Base-by-base conservation (phyloP, 202 grass and related monocot genomes). In the Cymbopogon flexuosus region DNA sequence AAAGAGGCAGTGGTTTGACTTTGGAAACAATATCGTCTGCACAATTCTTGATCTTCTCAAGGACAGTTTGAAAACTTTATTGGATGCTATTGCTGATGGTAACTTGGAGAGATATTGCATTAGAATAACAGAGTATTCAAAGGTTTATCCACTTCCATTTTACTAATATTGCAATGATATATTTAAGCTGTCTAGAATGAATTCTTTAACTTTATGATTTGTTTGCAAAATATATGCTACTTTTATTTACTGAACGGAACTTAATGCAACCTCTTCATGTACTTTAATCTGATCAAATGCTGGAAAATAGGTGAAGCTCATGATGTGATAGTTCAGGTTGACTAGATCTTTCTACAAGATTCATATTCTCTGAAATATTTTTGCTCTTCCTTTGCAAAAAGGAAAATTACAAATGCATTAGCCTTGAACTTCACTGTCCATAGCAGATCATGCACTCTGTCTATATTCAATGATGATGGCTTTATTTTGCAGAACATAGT, bases 401-500 rank as follows among this genome's bases (percentile, higher is more conserved):
- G n/a, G 54, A 21, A 23, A 58, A 59, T 59, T 59, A 12, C 58
- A 61, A 60, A 61, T 27, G 58, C 22, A 81, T 47, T 41, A 73
- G 31, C n/a, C 22, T 31, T 77, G 24, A 76, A 12, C 33, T 66
- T 47, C 24, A 39, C 64, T 67, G 1, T 79, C 24, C 2, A 31
- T 8, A 66, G 21, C 5, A 79, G 10, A 57, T 75, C 56, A 73
- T 83, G 76, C 72, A 63, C 42, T 56, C 29, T 52, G 33, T 24
- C 10, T 80, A 58, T 7, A 63, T 67, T 72, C 80, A 12, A 71
- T 7, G 22, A 63, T 45, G 61, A 47, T 8, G 27, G 18, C 65
- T 87, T 84, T 57, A 1, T 88, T 75, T 86, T 40, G 51, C 88
- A 97, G 91, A 91, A 91, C 84, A 81, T 97, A 68, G 47, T 91